Conservation (phyloP, 192 early-diverging fungal species). For the Anaeromyces robustus region DNA sequence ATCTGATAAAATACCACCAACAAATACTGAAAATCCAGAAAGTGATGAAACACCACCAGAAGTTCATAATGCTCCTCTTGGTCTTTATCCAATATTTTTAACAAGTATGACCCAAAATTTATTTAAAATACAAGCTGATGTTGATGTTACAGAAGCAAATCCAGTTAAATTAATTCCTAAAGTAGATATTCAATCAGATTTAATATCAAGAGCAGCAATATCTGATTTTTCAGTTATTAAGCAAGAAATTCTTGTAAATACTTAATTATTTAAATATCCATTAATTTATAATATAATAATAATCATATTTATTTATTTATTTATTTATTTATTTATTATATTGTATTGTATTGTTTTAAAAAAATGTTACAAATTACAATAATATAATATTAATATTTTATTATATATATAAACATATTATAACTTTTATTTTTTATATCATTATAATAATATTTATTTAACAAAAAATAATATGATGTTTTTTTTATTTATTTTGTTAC, state of each 20-base stretch:
- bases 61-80: background rate
- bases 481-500: too few species aligned
- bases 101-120: slow-evolving; percentile 30
- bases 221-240: slow-evolving; percentile 39
- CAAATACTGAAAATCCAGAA: background rate
- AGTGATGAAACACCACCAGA: background rate
- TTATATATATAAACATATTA: too few species aligned
- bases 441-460: too few species aligned
- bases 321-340: too few species aligned
- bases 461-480: too few species aligned
- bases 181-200: slow-evolving; percentile 33
- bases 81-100: slow-evolving; percentile 32
- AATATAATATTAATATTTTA: too few species aligned
- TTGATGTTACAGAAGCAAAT: slow-evolving; percentile 26
- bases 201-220: slow-evolving; percentile 27
- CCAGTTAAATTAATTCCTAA: slow-evolving; percentile 37
- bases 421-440: too few species aligned
- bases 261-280: too few species aligned
- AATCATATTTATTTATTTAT: too few species aligned
- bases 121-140: slow-evolving; percentile 30
- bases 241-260: slow-evolving; percentile 17
- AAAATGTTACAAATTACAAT: too few species aligned
- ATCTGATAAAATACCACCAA: background rate
- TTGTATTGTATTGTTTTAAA: too few species aligned
- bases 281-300: too few species aligned